Base-by-base conservation (phyloP, 108 stramenopile species). In the Fistulifera solaris region DNA sequence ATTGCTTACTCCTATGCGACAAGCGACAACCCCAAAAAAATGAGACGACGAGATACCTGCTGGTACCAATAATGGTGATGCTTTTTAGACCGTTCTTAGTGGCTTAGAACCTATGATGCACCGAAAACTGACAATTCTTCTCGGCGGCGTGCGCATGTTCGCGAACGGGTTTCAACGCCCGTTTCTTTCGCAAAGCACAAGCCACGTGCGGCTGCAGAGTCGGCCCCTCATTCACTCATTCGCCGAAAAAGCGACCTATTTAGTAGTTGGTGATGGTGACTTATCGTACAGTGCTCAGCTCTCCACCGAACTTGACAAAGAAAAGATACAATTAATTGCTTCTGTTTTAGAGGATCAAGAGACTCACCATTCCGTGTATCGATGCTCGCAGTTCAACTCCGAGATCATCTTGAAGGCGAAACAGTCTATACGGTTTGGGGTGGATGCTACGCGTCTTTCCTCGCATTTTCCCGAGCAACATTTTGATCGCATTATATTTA, bases 241-340 rank as follows among this genome's bases (percentile, higher is more conserved):
- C n/a, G 31, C 31, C 6, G 31, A 35, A 35, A 35, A 22, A 7
- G 50, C 22, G 5, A 61, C 54, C 24, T 65, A 61, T 53, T 57
- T 89, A 2, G 82, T 89, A 13, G 77, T 77, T 40, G 88, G 88
- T 14, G 88, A 89, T 57, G 88, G 88, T 7, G 88, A 89, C 68
- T 51, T 89, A n/a, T 83, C 81, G 38, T 81, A 77, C 63, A 65
- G 78, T 46, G 72, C 84, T 14, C 48, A 56, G 5, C 70, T 85
- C 35, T 72, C 80, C 17, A 17, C 48, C 1, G 50, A 68, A 21
- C 21, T 82, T 38, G 65, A 72, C 12, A 22, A 49, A 0, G 24
- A 49, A 6, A 59, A 56, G 41, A 70, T 79, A 27, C 42, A 59
- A 15, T 52, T 89, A 2, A 53, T 64, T 46, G 84, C 84, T 1